phyloP scores from a whole-genome alignment of 805 yeast genomes.

The Kluyveromyces aestuarii region DNA sequence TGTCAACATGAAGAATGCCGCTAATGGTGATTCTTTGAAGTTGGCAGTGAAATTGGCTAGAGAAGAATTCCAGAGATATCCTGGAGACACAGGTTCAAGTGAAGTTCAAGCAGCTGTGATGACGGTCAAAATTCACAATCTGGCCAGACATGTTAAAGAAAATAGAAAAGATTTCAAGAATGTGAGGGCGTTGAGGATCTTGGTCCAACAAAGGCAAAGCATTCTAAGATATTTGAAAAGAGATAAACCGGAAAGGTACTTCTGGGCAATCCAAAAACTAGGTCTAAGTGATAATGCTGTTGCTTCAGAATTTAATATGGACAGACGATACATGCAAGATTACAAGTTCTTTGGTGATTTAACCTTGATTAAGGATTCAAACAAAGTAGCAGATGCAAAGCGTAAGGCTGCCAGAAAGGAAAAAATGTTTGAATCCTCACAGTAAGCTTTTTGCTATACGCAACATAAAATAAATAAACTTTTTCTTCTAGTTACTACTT shows the following conservation, averaged over 20 bases:
- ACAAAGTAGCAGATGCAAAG: conserved; percentile 38
- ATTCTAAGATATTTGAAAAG: conserved; percentile 74
- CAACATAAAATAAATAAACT: not conserved
- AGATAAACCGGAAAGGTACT: conserved; percentile 73
- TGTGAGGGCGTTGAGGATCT: conserved; percentile 63
- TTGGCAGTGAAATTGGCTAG: conserved; percentile 57
- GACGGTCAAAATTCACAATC: conserved; percentile 70
- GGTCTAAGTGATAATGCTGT: conserved; percentile 80
- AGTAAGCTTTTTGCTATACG: not conserved
- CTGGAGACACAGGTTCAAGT: conserved; percentile 90
- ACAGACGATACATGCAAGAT: conserved; percentile 67
- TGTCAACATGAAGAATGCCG: conserved; percentile 63
- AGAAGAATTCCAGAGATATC: conserved; percentile 70
- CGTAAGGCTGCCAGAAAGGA: conserved; percentile 40
- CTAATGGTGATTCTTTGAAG: conserved; percentile 45
- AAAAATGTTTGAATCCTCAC: conserved; percentile 19
- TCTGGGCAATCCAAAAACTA: conserved; percentile 74
- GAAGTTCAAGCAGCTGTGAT: conserved; percentile 93
- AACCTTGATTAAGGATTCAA: conserved; percentile 48
- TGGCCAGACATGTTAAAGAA: conserved; percentile 63
- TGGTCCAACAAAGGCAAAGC: conserved; percentile 85
- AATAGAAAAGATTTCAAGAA: conserved; percentile 66
- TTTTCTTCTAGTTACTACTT: conserved; percentile 9
- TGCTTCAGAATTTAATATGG: conserved; percentile 72
- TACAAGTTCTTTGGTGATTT: conserved; percentile 68